phyloP scores from a whole-genome alignment of 108 stramenopile species.

The Skeletonema marinoi region DNA sequence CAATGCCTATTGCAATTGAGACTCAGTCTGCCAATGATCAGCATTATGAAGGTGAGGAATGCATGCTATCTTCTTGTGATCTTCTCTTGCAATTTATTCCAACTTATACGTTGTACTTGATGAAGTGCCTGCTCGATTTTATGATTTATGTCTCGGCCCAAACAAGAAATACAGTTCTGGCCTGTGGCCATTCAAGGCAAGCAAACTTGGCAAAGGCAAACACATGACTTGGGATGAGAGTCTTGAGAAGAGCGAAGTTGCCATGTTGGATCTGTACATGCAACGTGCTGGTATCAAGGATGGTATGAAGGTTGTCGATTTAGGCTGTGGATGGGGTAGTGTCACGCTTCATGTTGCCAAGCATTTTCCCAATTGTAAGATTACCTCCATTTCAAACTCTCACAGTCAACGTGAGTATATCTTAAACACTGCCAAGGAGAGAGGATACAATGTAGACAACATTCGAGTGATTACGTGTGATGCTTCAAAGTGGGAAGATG shows the following conservation, averaged over 20 bases:
- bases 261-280: constrained; percentile 88
- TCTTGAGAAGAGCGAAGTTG: constrained; percentile 77
- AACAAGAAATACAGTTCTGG: constrained; percentile 93
- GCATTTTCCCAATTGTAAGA: constrained; percentile 65
- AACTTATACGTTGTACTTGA: no score
- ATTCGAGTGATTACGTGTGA: constrained; percentile 89
- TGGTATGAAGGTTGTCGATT: constrained; percentile 84
- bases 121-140: constrained; percentile 94
- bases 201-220: constrained; percentile 50
- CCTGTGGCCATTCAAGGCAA: constrained; percentile 58
- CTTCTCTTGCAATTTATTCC: no score
- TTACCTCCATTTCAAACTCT: constrained; percentile 86
- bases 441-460: constrained; percentile 82
- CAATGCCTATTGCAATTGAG: constrained; percentile 86
- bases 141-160: constrained; percentile 86
- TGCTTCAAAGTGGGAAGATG: constrained; percentile 48
- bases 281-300: constrained; percentile 84
- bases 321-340: constrained; percentile 97
- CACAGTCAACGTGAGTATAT: constrained; percentile 91
- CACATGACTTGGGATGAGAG: constrained; percentile 37
- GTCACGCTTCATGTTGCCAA: constrained; percentile 77
- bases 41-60: no score
- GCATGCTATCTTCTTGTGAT: no score
- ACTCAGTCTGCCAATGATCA: constrained; percentile 92
- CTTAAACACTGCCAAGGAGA: constrained; percentile 63